These are phyloP conservation scores for Bonia amplexicaulis DNA, from an alignment of 176 grass and related monocot genomes.

Conservation along the genomic window DNA sequence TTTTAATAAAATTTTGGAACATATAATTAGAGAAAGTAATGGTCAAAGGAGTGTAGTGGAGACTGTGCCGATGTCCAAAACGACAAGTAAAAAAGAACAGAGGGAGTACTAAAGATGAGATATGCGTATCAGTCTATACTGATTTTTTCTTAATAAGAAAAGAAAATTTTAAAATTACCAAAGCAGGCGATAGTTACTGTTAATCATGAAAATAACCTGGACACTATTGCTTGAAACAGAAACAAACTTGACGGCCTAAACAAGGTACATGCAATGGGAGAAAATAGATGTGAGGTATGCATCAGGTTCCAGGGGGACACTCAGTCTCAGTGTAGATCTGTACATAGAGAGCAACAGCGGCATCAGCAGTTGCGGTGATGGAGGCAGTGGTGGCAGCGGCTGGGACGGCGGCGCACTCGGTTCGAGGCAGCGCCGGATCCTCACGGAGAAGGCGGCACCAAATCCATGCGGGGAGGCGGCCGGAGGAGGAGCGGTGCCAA, in stretches of 20 bases:
- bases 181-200: background rate
- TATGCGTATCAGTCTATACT: background rate
- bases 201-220: background rate
- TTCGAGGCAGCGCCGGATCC: too few species aligned
- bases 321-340: background rate
- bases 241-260: background rate
- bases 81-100: too few species aligned
- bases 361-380: too few species aligned
- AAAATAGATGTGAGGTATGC: background rate
- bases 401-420: too few species aligned
- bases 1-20: too few species aligned
- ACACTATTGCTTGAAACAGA: background rate
- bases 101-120: background rate
- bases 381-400: too few species aligned
- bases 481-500: too few species aligned
- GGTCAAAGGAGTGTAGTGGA: too few species aligned
- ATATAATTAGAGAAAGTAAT: too few species aligned
- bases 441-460: too few species aligned
- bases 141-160: background rate
- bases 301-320: background rate
- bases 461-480: too few species aligned
- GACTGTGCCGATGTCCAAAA: too few species aligned
- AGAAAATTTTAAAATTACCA: background rate
- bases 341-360: background rate
- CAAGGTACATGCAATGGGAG: background rate